These are phyloP conservation scores for Lecanicillium sp. DNA, from an alignment of 2,329 filamentous ascomycete species.

Conservation along the genomic window DNA sequence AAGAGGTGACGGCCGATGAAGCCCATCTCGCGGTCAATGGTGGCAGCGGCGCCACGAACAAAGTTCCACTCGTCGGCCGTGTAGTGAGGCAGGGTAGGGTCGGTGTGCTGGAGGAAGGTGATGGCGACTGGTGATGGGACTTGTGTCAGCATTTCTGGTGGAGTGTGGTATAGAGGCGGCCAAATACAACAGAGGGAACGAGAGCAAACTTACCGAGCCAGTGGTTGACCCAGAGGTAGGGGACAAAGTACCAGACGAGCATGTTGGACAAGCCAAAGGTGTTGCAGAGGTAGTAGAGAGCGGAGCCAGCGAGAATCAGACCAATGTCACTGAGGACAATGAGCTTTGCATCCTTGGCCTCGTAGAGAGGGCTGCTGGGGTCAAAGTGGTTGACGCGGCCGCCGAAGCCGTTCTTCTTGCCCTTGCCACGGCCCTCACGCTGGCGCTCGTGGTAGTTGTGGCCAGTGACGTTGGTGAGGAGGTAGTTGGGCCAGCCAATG, in stretches of 20 bases:
- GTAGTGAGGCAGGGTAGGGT: constrained; percentile 91
- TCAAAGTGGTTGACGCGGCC: constrained; percentile 92
- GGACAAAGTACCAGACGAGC: constrained; percentile 87
- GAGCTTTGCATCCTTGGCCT: constrained; percentile 80
- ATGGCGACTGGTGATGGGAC: constrained; percentile 62
- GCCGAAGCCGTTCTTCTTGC: constrained; percentile 76
- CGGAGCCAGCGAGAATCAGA: constrained; percentile 51
- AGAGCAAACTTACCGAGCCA: constrained; percentile 72
- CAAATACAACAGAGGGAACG: background rate
- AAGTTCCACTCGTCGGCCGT: constrained; percentile 81
- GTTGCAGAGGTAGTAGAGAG: constrained; percentile 61
- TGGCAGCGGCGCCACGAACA: constrained; percentile 85
- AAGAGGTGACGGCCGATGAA: constrained; percentile 87
- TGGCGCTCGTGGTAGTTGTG: constrained; percentile 92
- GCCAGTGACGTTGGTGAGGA: constrained; percentile 85
- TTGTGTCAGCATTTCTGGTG: background rate
- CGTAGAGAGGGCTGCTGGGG: constrained; percentile 80
- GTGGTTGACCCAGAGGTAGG: constrained; percentile 98
- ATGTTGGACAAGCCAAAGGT: constrained; percentile 81
- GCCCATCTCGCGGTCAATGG: constrained; percentile 94
- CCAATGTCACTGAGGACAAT: constrained; percentile 85
- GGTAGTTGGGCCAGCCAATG: constrained; percentile 87
- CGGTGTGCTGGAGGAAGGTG: constrained; percentile 95
- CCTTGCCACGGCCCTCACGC: constrained; percentile 83
- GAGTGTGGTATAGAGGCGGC: no score